Conservation (phyloP, 495 filamentous ascomycete species). For the Chaetomidium leptoderma region DNA sequence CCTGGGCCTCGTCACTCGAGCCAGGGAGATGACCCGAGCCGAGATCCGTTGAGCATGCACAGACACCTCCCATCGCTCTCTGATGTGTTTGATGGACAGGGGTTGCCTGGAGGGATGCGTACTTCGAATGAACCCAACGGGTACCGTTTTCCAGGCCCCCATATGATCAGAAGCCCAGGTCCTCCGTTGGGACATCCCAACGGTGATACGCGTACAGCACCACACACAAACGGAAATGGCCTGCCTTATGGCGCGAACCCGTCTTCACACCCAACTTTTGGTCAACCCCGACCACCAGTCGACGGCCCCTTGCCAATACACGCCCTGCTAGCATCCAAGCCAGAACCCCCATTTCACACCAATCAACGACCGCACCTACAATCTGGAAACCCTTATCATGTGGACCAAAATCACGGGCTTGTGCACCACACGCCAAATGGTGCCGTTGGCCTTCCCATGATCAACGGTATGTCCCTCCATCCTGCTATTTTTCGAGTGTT, state of each 20-base stretch:
- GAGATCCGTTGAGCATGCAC: conserved; percentile 20
- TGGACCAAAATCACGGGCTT: conserved; percentile 16
- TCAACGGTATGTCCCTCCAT: conserved; percentile 21
- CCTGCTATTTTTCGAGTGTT: not conserved
- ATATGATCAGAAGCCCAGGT: conserved; percentile 18
- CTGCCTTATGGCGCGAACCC: conserved; percentile 36
- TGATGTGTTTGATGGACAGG: conserved; percentile 32
- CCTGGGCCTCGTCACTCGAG: conserved; percentile 15
- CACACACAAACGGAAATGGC: conserved; percentile 37
- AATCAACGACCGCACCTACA: conserved; percentile 12
- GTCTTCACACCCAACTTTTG: conserved; percentile 30
- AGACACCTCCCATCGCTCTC: conserved; percentile 34
- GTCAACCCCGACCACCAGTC: conserved; percentile 38
- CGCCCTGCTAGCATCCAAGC: conserved; percentile 40
- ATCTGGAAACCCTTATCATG: conserved; percentile 3
- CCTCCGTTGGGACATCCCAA: conserved; percentile 15
- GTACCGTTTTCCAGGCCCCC: conserved; percentile 16
- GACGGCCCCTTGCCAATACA: conserved; percentile 47
- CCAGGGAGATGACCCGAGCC: conserved; percentile 26
- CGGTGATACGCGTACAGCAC: conserved; percentile 25
- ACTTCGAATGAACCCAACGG: conserved; percentile 22
- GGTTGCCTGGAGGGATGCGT: conserved; percentile 11
- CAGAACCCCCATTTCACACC: conserved; percentile 25
- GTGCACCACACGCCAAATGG: conserved; percentile 17
- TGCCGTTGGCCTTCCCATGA: conserved; percentile 7